These are phyloP conservation scores for Termitomyces sp. DNA, from an alignment of 768 basidiomycete species.

Conservation along the genomic window DNA sequence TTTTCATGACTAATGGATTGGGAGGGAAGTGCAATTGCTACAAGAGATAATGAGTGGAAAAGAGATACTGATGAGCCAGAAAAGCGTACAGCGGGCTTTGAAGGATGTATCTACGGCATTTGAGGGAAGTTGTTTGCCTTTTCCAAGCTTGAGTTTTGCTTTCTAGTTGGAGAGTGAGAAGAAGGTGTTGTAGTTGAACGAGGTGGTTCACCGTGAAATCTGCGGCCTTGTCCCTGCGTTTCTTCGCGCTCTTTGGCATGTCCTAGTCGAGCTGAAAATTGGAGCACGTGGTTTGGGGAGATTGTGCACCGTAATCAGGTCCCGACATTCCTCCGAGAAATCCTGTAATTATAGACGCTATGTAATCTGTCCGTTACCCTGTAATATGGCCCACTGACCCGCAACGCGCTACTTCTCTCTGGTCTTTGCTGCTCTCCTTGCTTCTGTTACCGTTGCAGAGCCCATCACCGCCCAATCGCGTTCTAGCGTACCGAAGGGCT, in stretches of 20 bases:
- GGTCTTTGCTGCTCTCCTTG: constrained; percentile 6
- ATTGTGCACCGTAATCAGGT: not conserved
- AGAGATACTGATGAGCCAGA: not conserved
- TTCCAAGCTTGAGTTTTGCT: constrained; percentile 95
- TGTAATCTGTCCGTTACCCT: not conserved
- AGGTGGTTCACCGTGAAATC: constrained; percentile 65
- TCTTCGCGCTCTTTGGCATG: constrained; percentile 87
- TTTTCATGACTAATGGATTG: constrained; percentile 70
- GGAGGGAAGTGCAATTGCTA: constrained; percentile 85
- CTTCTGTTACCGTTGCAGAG: constrained; percentile 2
- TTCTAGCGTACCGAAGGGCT: constrained; percentile 27
- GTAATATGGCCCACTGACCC: not conserved
- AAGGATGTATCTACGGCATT: constrained; percentile 96
- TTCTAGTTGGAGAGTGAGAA: constrained; percentile 46
- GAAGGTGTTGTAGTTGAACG: not conserved
- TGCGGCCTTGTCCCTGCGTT: constrained; percentile 79
- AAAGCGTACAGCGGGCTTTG: constrained; percentile 79
- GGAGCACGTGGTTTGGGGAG: not conserved
- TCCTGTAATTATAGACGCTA: not conserved
- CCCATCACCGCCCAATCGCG: not conserved
- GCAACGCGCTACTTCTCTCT: constrained; percentile 5
- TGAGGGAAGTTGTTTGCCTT: constrained; percentile 73
- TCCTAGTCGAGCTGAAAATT: not conserved
- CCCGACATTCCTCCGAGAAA: constrained; percentile 19
- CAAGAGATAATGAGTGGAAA: not conserved